A percentile compares a stretch with the other conserved stretches of the same genome.
Evolutionary conservation across 202 grass and related monocot species (phyloP).

Genomic region (Setaria italica): DNA sequence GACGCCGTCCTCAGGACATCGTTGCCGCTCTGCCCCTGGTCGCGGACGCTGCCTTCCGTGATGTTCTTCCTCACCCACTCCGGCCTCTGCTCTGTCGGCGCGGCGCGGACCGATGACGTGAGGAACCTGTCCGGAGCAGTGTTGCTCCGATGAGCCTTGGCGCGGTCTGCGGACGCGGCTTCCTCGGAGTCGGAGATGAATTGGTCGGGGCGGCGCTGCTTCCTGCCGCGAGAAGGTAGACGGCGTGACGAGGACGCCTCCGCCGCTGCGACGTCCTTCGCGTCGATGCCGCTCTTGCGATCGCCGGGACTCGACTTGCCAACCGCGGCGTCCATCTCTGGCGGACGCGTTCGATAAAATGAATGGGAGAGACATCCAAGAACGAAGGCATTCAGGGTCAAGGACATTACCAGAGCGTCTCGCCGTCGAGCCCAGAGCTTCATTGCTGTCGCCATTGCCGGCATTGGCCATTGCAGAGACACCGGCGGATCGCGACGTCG

Average conservation of each 20-base stretch:
- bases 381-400: neutral
- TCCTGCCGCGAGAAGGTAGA: slow-evolving; percentile 23
- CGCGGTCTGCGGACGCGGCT: neutral
- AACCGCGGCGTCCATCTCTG: neutral
- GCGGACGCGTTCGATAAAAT: neutral
- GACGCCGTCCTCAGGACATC: no score
- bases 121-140: slow-evolving; percentile 32
- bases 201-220: slow-evolving; percentile 27
- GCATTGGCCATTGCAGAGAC: neutral
- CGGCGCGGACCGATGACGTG: neutral
- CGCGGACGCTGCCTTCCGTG: no score
- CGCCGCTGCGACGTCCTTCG: neutral
- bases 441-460: neutral
- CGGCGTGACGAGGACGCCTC: neutral
- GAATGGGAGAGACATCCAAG: neutral
- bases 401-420: neutral
- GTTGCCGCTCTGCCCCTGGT: no score
- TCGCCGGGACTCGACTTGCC: no score
- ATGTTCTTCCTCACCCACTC: neutral
- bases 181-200: slow-evolving; percentile 45
- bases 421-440: neutral
- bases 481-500: neutral
- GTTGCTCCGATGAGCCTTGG: slow-evolving; percentile 28
- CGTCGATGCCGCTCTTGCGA: neutral
- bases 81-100: neutral